Evolutionary conservation across 495 filamentous ascomycete genomes (phyloP).

Genomic region (Corynascus novoguineensis): DNA sequence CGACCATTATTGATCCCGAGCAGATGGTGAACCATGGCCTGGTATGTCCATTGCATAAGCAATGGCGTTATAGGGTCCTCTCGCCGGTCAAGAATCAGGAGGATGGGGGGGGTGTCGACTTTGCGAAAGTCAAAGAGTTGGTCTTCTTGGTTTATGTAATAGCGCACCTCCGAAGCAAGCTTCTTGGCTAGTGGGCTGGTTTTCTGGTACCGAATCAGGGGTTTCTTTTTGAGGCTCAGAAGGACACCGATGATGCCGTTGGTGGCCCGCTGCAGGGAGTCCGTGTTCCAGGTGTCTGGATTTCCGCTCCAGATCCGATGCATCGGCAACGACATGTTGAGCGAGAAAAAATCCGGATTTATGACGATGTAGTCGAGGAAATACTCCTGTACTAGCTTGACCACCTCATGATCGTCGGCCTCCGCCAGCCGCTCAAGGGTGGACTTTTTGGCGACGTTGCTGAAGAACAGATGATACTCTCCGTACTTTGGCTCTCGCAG

Average conservation of each 20-base stretch:
- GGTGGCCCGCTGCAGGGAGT: conserved; percentile 73
- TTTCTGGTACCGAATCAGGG: conserved; percentile 88
- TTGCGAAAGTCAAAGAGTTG: conserved; percentile 95
- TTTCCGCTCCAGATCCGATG: conserved; percentile 72
- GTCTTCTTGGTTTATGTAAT: conserved; percentile 91
- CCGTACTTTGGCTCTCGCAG: conserved; percentile 95
- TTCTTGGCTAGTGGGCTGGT: conserved; percentile 89
- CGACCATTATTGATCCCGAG: conserved; percentile 90
- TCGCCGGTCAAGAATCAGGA: conserved; percentile 83
- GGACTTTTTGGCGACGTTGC: conserved; percentile 95
- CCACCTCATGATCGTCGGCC: conserved; percentile 96
- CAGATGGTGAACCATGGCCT: conserved; percentile 97
- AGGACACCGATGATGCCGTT: conserved; percentile 82
- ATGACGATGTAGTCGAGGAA: conserved; percentile 93
- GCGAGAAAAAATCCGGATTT: conserved; percentile 86
- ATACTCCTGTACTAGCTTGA: conserved; percentile 85
- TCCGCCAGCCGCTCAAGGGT: conserved; percentile 91
- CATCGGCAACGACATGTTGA: conserved; percentile 68
- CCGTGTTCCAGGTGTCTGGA: conserved; percentile 85
- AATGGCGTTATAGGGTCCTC: conserved; percentile 96
- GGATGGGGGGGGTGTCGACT: conserved; percentile 88
- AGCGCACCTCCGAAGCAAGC: conserved; percentile 83
- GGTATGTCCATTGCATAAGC: conserved; percentile 97
- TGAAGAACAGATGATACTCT: conserved; percentile 95
- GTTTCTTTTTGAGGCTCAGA: conserved; percentile 89